Base-by-base conservation (phyloP, 352 stramenopile species). In the Phytophthora multivora region DNA sequence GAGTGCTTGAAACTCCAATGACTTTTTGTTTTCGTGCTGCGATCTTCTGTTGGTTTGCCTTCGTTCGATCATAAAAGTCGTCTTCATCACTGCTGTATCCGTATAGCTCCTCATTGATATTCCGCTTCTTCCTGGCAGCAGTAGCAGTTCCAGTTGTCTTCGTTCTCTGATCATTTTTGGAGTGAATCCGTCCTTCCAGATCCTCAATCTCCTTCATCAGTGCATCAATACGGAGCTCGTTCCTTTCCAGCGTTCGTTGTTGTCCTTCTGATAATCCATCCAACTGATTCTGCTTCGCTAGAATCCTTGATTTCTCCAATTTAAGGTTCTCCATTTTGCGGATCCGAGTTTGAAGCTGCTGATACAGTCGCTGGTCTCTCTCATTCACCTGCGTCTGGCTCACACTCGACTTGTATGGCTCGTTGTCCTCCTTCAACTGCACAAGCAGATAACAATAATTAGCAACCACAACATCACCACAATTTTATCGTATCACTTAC, bases 271-370 rank as follows among this genome's bases (percentile, higher is more conserved):
- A 78, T 9, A 93, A 61, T 0, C 81, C 85, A 8, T 77, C 65
- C 11, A 89, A 58, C 18, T 86, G 61, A 40, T 89, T 68, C 53
- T 93, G 80, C 53, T 95, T 95, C 46, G 82, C 82, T 18, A 83
- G 47, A 43, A 95, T 95, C 8, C 83, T 68, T 47, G 60, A 52
- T n/a, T 51, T 78, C 57, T 95, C 87, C 16, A 75, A 51, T 50
- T 90, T 77, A 2, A 95, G 55, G 41, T 96, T 91, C 39, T 91
- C 77, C 73, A 96, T 84, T 63, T 97, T 97, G 6, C 63, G 55
- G n/a, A 95, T 87, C 15, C 86, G 85, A 11, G 69, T 73, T 59
- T 95, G 81, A 11, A 97, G 58, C 52, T 91, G 84, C 53, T 90
- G 61, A 55, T 93, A 95, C 15, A 95, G 51, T 61, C 90, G 83